A percentile compares a stretch with the other conserved stretches of the same genome.
These are phyloP conservation scores for Penicillium coffeae DNA, from an alignment of 495 filamentous ascomycete genomes.

Conservation along the genomic window DNA sequence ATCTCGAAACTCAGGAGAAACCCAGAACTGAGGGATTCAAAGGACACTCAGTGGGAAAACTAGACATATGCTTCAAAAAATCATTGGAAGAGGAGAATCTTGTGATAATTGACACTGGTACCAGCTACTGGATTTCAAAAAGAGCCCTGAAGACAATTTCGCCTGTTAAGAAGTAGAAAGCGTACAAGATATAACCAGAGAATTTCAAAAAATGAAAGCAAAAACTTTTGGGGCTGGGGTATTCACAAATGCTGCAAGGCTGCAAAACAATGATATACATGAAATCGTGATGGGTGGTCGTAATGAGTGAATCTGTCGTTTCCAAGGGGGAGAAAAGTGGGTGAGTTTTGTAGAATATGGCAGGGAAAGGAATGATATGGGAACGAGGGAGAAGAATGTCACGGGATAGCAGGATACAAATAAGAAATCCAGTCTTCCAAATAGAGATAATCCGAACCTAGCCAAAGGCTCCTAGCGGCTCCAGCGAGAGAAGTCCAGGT, in stretches of 20 bases:
- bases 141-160: neutral
- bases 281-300: constrained; percentile 20
- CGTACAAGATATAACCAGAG: neutral
- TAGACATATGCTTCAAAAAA: too few relatives aligned
- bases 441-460: too few relatives aligned
- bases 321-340: neutral
- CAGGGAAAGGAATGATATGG: neutral
- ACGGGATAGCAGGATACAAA: too few relatives aligned
- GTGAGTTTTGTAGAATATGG: neutral
- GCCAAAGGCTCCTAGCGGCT: constrained; percentile 29
- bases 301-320: constrained; percentile 5
- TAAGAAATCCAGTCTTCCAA: too few relatives aligned
- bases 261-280: constrained; percentile 33
- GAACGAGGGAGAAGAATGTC: too few relatives aligned
- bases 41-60: too few relatives aligned
- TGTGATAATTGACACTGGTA: neutral
- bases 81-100: too few relatives aligned
- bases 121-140: neutral
- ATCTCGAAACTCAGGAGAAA: too few relatives aligned
- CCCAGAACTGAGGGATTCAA: too few relatives aligned
- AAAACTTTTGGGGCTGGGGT: constrained; percentile 33
- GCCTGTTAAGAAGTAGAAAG: neutral
- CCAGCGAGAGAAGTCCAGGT: constrained; percentile 46
- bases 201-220: constrained; percentile 1
- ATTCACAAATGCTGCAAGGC: constrained; percentile 32